Conservation (phyloP, 495 filamentous ascomycete species). For the Xylaria scruposa region DNA sequence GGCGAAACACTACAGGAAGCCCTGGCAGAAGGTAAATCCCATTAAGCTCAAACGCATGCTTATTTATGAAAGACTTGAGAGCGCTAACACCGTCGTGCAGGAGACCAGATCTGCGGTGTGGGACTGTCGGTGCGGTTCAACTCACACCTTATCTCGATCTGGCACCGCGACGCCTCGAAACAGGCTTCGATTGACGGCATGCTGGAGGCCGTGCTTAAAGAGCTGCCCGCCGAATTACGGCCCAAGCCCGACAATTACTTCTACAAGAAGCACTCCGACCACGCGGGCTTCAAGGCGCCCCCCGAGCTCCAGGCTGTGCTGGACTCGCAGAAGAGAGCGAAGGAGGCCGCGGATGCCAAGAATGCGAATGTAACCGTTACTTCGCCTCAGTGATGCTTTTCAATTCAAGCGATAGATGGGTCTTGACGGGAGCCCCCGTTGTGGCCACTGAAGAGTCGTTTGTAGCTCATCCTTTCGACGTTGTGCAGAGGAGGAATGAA, state of each 20-base stretch:
- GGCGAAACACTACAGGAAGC: constrained; percentile 83
- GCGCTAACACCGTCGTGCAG: constrained; percentile 43
- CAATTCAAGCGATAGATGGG: background rate
- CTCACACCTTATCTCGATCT: constrained; percentile 80
- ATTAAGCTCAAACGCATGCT: background rate
- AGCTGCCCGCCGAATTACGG: constrained; percentile 68
- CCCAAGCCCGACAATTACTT: constrained; percentile 76
- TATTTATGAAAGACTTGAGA: background rate
- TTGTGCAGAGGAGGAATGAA: background rate
- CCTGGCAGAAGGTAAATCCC: constrained; percentile 67
- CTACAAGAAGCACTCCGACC: constrained; percentile 65
- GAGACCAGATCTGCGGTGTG: constrained; percentile 82
- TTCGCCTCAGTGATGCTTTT: background rate
- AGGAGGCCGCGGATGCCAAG: constrained; percentile 47
- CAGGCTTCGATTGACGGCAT: constrained; percentile 75
- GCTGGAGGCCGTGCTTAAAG: constrained; percentile 69
- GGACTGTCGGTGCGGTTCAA: constrained; percentile 76
- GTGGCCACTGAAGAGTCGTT: background rate
- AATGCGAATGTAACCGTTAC: constrained; percentile 27
- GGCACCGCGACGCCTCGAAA: constrained; percentile 82
- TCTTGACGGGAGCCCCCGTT: background rate
- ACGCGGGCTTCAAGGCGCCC: constrained; percentile 62
- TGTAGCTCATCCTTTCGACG: background rate
- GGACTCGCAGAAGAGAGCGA: constrained; percentile 53
- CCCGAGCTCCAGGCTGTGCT: constrained; percentile 57